These are phyloP conservation scores for Herpetospermum pedunculosum DNA, from an alignment of 306 rosid genomes.

Conservation along the genomic window DNA sequence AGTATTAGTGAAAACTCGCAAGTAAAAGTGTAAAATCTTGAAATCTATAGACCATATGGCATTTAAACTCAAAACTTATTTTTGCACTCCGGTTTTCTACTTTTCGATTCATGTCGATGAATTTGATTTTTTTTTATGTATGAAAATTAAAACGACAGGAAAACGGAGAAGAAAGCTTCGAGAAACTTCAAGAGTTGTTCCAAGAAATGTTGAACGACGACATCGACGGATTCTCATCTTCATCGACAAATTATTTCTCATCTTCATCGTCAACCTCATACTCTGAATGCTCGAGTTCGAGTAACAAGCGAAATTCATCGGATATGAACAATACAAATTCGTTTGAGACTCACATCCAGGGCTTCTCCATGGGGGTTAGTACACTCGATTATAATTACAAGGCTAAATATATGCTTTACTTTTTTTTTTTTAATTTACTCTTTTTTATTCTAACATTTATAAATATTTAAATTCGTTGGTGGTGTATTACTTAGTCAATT, in stretches of 20 bases:
- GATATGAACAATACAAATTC: slow-evolving; percentile 23
- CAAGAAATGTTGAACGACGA: slow-evolving; percentile 66
- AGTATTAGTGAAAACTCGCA: too few species aligned
- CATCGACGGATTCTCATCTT: slow-evolving; percentile 20
- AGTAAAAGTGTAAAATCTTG: too few species aligned
- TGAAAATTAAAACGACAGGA: slow-evolving; percentile 29
- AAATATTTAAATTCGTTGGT: too few species aligned
- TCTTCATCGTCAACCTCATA: slow-evolving; percentile 32
- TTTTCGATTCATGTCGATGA: too few species aligned
- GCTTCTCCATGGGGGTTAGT: slow-evolving; percentile 77
- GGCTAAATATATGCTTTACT: too few species aligned
- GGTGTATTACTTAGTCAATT: too few species aligned
- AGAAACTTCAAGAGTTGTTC: slow-evolving; percentile 72
- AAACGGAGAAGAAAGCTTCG: slow-evolving; percentile 67
- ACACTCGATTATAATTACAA: background rate
- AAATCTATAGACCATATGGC: too few species aligned
- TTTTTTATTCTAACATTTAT: too few species aligned
- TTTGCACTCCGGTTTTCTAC: too few species aligned
- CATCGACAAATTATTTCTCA: slow-evolving; percentile 21
- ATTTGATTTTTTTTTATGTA: too few species aligned
- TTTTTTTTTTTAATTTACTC: too few species aligned
- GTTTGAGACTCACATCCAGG: slow-evolving; percentile 20
- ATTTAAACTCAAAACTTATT: too few species aligned
- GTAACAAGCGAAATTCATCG: slow-evolving; percentile 45
- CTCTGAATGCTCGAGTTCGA: slow-evolving; percentile 30